Evolutionary conservation across 306 rosid species (phyloP).

Genomic region (apple (Malus domestica)): DNA sequence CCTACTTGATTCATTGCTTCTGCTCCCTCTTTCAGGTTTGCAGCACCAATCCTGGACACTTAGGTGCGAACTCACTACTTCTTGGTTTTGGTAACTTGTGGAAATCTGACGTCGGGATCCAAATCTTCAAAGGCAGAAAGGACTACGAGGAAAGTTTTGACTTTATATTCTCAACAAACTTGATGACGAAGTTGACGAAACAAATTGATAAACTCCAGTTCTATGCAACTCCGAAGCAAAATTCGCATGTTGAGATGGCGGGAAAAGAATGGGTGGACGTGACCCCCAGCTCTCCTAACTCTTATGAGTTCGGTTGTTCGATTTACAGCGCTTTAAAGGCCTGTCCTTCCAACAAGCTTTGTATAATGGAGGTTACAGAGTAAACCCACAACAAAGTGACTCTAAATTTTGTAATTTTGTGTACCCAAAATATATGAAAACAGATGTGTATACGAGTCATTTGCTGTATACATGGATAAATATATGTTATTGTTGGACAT

Average conservation of each 20-base stretch:
- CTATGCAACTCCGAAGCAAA: slow-evolving; percentile 48
- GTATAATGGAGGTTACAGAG: slow-evolving; percentile 48
- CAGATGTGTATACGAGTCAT: neutral
- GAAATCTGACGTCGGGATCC: slow-evolving; percentile 59
- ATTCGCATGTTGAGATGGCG: slow-evolving; percentile 48
- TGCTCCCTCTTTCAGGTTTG: slow-evolving; percentile 46
- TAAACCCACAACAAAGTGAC: neutral
- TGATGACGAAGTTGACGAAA: slow-evolving; percentile 44
- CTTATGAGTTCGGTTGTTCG: slow-evolving; percentile 56
- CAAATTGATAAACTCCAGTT: slow-evolving; percentile 53
- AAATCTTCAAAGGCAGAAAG: slow-evolving; percentile 27
- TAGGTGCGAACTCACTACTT: slow-evolving; percentile 45
- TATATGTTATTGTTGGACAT: too few relatives aligned
- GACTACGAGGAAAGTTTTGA: slow-evolving; percentile 44
- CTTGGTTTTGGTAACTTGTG: slow-evolving; percentile 46
- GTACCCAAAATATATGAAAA: neutral
- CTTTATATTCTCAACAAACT: slow-evolving; percentile 57
- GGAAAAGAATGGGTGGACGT: slow-evolving; percentile 81
- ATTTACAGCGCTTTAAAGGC: slow-evolving; percentile 54
- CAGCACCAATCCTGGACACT: slow-evolving; percentile 37
- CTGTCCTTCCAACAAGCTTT: slow-evolving; percentile 52
- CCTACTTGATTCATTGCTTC: slow-evolving; percentile 9
- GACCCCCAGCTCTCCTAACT: slow-evolving; percentile 53
- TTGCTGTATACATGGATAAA: neutral
- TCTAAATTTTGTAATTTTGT: neutral